Evolutionary conservation across 208 protist species (phyloP), one percentile per base, ranked within the genome.

Genomic region (Hexamita inflata): DNA sequence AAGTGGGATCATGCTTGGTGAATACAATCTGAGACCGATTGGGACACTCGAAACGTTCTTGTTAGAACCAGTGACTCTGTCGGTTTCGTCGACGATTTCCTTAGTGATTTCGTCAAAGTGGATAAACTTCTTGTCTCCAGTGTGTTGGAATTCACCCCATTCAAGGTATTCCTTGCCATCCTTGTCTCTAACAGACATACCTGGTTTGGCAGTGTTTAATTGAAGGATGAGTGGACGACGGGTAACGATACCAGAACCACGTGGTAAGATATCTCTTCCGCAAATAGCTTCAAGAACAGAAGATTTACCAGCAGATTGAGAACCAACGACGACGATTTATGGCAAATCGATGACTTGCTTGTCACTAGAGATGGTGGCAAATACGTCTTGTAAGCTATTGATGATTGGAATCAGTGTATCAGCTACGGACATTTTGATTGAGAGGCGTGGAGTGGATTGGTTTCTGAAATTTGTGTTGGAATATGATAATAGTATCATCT

Each of bases 211-310:
- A 89, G 38, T 30, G 34, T 64, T 29, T 11, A 98, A 87, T 86
- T 98, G 94, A 30, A 99, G 86, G 28, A 98, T 89, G 0, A 99
- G 86, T 0, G 96, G 96, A 75, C 96, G 88, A 38, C 96, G 85
- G 0, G 96, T 99, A 49, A 98, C 94, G 76, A 99, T 99, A 53
- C 94, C 95, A 34, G 89, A 90, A 29, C 94, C 94, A 80, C 96
- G 89, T 7, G 96, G 96, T 13, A 99, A 82, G 75, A 99, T 98
- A 80, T 98, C 96, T 70, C 92, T 86, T 0, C 95, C 95, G 0
- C 98, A 95, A 66, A 99, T 90, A 58, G 88, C 91, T 85, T 99
- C 96, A 32, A 99, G 86, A 58, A 99, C 96, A 32, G 90, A 94
- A 75, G 85, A 91, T 83, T 98, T 98, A 75, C 94, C 88, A 32